Evolutionary conservation across 192 early-diverging fungal species (phyloP).

Genomic region (Jimgerdemannia flammicorona): DNA sequence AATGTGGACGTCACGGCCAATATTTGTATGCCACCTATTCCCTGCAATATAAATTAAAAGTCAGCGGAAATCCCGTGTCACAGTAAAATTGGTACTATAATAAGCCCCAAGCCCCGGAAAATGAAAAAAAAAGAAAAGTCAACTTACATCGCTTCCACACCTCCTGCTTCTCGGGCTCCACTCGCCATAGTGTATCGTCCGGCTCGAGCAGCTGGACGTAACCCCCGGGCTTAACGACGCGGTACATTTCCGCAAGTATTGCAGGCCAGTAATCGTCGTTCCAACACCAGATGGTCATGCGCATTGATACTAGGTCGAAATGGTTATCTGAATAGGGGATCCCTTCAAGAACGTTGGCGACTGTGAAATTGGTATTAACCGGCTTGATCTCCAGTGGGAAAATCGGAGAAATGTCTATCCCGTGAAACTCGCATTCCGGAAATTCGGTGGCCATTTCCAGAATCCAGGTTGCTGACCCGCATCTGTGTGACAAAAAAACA

Average conservation of each 20-base stretch:
- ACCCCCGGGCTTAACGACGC: constrained; percentile 19
- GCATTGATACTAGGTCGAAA: constrained; percentile 23
- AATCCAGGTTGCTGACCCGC: constrained; percentile 22
- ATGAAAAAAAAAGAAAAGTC: no score
- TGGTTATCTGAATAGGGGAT: constrained; percentile 23
- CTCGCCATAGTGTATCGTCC: neutral
- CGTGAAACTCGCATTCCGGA: constrained; percentile 10
- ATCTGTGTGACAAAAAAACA: constrained; percentile 2
- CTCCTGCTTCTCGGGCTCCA: neutral
- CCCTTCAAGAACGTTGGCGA: constrained; percentile 19
- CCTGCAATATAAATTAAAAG: no score
- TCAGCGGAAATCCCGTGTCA: no score
- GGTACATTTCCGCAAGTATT: constrained; percentile 5
- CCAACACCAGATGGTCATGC: constrained; percentile 10
- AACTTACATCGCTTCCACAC: neutral
- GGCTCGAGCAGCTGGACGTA: neutral
- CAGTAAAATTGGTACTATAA: no score
- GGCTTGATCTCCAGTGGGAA: constrained; percentile 12
- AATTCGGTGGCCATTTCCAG: constrained; percentile 12
- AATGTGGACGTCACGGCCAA: neutral
- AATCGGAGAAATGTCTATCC: constrained; percentile 20
- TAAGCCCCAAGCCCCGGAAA: no score
- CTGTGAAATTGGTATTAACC: constrained; percentile 11
- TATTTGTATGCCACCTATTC: neutral
- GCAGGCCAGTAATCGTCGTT: constrained; percentile 9